Conservation (phyloP, 805 yeast species). For the Kazachstania martiniae region DNA sequence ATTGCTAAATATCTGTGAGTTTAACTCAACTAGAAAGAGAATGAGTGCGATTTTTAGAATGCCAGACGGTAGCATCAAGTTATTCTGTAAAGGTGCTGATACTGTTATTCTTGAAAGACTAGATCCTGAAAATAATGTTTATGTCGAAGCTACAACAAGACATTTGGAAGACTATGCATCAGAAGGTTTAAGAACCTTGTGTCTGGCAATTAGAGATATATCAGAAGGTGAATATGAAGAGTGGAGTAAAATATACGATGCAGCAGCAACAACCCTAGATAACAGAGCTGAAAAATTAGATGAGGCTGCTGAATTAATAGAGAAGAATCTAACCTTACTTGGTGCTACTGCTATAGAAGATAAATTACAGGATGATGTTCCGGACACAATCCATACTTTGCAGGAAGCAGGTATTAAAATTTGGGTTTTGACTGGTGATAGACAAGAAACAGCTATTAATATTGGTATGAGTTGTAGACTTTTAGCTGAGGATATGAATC, state of each 20-base stretch:
- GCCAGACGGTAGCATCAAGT: constrained; percentile 83
- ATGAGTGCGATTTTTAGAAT: constrained; percentile 93
- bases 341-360: constrained; percentile 99
- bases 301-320: constrained; percentile 82
- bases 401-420: constrained; percentile 95
- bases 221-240: constrained; percentile 63
- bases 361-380: constrained; percentile 95
- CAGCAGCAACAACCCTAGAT: constrained; percentile 74
- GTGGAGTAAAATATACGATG: constrained; percentile 60
- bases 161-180: constrained; percentile 95
- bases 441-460: constrained; percentile 97
- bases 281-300: constrained; percentile 70
- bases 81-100: constrained; percentile 96
- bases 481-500: constrained; percentile 90
- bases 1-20: constrained; percentile 84
- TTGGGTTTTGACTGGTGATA: constrained; percentile 97
- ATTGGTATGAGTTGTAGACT: constrained; percentile 97
- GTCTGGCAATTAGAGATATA: constrained; percentile 78
- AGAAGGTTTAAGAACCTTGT: constrained; percentile 88
- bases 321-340: constrained; percentile 60
- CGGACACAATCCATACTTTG: constrained; percentile 89
- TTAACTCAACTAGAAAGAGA: constrained; percentile 93
- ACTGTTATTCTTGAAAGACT: constrained; percentile 87
- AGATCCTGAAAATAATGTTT: constrained; percentile 56
- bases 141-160: constrained; percentile 67